Evolutionary conservation across 306 rosid genomes (phyloP), one percentile per base, ranked within the genome.

Genomic region (Lupinus albus): DNA sequence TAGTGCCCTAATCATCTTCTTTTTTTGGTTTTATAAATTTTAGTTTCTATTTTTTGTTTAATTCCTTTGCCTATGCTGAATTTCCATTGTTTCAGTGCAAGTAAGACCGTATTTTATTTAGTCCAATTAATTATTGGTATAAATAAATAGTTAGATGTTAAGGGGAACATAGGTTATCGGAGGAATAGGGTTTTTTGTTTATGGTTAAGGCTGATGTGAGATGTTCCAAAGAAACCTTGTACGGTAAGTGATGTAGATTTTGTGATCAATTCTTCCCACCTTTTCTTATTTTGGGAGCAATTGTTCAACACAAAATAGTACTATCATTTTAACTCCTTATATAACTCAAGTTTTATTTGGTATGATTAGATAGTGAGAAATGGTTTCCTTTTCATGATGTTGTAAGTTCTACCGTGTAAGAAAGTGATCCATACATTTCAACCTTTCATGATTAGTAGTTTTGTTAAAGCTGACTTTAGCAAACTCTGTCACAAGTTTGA

Each of bases 321-420:
- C 55, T 45, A 60, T 78, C 63, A 78, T 73, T 74, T 73, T 73
- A 67, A 67, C 78, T 72, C 56, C 57, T 25, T 12, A 72, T 67
- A 10, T 59, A 61, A 53, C 79, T 74, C 79, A 48, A 69, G 14
- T 11, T 21, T 64, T 42, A n/a, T n/a, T 65, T 50, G 61, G 55
- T 17, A 14, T 36, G 11, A 74, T 74, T 74, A 45, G 58, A 42
- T 4, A 14, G 11, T 21, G 14, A 53, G 60, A 68, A 64, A 33
- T 64, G 18, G 1, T 39, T 42, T 46, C 42, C 14, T 11, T 50
- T 53, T 62, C 4, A 0, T 47, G 20, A 47, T 15, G 18, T 38
- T 6, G 20, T 8, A 57, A 48, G 8, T 55, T 63, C 11, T 28
- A 8, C 51, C 4, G 64, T 48, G 51, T 10, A 41, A 56, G 76